These are phyloP conservation scores for Yamadazyma triangularis DNA, from an alignment of 1,139 yeast genomes.

Conservation along the genomic window DNA sequence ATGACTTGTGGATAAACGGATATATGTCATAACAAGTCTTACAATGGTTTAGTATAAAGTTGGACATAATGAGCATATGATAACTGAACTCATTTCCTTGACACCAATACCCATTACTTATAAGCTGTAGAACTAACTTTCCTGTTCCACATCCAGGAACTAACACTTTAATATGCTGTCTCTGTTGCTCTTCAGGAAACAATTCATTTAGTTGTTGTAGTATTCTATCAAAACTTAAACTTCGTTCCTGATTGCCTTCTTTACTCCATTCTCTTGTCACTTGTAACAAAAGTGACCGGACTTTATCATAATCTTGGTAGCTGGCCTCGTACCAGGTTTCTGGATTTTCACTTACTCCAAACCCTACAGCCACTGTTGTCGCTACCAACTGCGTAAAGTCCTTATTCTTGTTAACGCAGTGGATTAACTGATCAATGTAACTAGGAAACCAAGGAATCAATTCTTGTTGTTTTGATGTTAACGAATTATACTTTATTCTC, in stretches of 20 bases:
- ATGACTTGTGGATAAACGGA: constrained; percentile 53
- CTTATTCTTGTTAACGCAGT: constrained; percentile 47
- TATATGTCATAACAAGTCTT: constrained; percentile 35
- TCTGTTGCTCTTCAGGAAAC: constrained; percentile 36
- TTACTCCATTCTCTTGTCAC: constrained; percentile 72
- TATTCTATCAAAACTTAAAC: constrained; percentile 41
- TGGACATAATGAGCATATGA: constrained; percentile 73
- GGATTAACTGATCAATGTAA: constrained; percentile 41
- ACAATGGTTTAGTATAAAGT: constrained; percentile 56
- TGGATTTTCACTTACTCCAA: constrained; percentile 48
- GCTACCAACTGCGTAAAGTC: constrained; percentile 47
- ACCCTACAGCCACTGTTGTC: constrained; percentile 39
- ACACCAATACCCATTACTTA: constrained; percentile 61
- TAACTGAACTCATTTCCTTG: constrained; percentile 85
- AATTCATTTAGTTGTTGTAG: constrained; percentile 36
- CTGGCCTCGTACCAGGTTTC: constrained; percentile 43
- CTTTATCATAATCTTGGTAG: constrained; percentile 53
- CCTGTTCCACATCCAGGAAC: constrained; percentile 89
- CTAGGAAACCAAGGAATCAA: constrained; percentile 50
- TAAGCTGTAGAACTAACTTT: constrained; percentile 69
- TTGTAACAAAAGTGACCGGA: constrained; percentile 59
- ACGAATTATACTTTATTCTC: constrained; percentile 20
- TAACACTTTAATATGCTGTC: constrained; percentile 46
- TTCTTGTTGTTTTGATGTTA: constrained; percentile 36
- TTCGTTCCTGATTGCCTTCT: constrained; percentile 56